A percentile compares a stretch with the other conserved stretches of the same genome.
phyloP scores from a whole-genome alignment of 129 eudicot species.

The Artemisia tridentata region DNA sequence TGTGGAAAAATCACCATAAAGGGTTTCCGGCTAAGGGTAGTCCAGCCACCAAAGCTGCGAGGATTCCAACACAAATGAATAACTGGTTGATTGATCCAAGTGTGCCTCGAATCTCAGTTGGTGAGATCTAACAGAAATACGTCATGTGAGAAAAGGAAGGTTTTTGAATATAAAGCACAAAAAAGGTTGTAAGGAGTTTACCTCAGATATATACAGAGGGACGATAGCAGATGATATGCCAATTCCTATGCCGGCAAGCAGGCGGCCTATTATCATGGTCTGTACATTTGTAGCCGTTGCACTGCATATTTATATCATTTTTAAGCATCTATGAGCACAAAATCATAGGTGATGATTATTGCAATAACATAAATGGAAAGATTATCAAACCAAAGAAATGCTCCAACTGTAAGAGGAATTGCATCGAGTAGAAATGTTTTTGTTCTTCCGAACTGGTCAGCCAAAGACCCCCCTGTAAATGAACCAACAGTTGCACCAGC shows the following conservation, averaged over 20 bases:
- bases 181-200: slow-evolving; percentile 23
- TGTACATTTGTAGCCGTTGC: slow-evolving; percentile 74
- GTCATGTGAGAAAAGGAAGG: slow-evolving; percentile 18
- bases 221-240: slow-evolving; percentile 97
- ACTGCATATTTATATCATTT: slow-evolving; percentile 39
- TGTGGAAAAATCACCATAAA: slow-evolving; percentile 46
- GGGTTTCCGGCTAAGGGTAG: slow-evolving; percentile 87
- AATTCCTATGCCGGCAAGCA: slow-evolving; percentile 93
- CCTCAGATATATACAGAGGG: slow-evolving; percentile 97
- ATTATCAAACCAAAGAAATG: slow-evolving; percentile 67
- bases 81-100: slow-evolving; percentile 95
- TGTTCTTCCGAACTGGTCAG: slow-evolving; percentile 90
- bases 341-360: not conserved
- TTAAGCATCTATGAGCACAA: not conserved
- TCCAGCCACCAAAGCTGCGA: slow-evolving; percentile 90
- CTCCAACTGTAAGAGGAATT: slow-evolving; percentile 88
- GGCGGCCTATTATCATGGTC: slow-evolving; percentile 83
- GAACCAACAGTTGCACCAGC: slow-evolving; percentile 97
- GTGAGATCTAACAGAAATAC: slow-evolving; percentile 64
- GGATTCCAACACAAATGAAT: slow-evolving; percentile 82
- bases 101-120: slow-evolving; percentile 94
- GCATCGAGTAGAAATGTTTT: slow-evolving; percentile 80
- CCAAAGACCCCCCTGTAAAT: slow-evolving; percentile 87
- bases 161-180: slow-evolving; percentile 10
- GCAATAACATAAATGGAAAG: not conserved